Evolutionary conservation across 2,329 filamentous ascomycete species (phyloP).

Genomic region (Penicillium sp.): DNA sequence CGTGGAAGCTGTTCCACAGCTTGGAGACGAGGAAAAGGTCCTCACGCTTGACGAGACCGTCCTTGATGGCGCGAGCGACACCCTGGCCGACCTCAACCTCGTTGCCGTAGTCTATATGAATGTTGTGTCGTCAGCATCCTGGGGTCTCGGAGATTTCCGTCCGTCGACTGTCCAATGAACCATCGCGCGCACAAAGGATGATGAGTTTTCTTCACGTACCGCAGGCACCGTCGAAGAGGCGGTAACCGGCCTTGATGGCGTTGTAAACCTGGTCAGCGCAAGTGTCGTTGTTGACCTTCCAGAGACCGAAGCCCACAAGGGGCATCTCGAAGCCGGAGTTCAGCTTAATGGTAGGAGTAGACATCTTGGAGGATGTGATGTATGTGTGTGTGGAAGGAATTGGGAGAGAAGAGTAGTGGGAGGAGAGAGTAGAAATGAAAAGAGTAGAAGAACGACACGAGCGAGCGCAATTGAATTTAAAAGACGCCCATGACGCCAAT

Average conservation of each 20-base stretch:
- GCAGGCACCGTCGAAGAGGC: conserved; percentile 56
- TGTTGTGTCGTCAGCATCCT: neutral
- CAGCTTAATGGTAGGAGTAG: conserved; percentile 23
- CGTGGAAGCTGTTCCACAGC: conserved; percentile 90
- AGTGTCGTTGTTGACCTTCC: conserved; percentile 72
- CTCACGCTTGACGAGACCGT: conserved; percentile 73
- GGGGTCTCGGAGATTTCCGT: neutral
- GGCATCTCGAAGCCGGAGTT: conserved; percentile 35
- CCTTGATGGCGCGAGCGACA: conserved; percentile 70
- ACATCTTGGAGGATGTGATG: conserved; percentile 12
- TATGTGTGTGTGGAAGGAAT: neutral
- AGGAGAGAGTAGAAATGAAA: neutral
- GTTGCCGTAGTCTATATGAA: conserved; percentile 66
- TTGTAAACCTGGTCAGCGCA: conserved; percentile 74
- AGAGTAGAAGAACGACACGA: neutral
- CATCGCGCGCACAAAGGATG: neutral
- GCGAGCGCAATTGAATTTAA: conserved; percentile 1
- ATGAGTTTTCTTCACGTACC: conserved; percentile 31
- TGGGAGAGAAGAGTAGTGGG: neutral
- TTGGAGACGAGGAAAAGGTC: conserved; percentile 91
- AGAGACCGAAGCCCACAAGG: conserved; percentile 51
- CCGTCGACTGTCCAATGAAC: neutral
- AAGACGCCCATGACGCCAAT: neutral
- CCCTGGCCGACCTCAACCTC: conserved; percentile 73
- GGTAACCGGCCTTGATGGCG: conserved; percentile 56